Percentiles rank a stretch among this genome's conserved stretches.
These are phyloP conservation scores for Trifolium pratense DNA, from an alignment of 306 rosid genomes.

Conservation along the genomic window DNA sequence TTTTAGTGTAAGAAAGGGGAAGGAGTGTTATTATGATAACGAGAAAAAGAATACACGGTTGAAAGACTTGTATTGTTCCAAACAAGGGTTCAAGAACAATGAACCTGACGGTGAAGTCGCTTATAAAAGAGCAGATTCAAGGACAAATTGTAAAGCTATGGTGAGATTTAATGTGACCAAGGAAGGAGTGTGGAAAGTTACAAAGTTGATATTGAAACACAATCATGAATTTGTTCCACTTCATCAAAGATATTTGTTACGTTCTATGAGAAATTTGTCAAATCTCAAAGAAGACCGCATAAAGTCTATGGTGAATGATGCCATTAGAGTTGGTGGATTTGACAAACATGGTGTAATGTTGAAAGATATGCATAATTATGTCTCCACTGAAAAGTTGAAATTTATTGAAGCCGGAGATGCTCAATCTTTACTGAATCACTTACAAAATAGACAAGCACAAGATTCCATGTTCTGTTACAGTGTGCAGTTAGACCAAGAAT, in stretches of 20 bases:
- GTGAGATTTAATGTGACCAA: constrained; percentile 11
- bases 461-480: not conserved
- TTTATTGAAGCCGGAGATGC: not conserved
- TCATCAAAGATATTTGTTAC: not conserved
- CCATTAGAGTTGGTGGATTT: not conserved
- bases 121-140: not conserved
- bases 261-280: constrained; percentile 1
- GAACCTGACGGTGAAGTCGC: not conserved
- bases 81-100: constrained; percentile 6
- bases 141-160: not conserved
- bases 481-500: not conserved
- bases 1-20: too few relatives aligned
- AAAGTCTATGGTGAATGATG: constrained; percentile 1
- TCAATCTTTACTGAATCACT: not conserved
- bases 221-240: not conserved
- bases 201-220: not conserved
- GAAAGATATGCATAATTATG: constrained; percentile 9
- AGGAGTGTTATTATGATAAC: not conserved
- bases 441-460: not conserved
- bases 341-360: not conserved
- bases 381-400: not conserved
- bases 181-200: not conserved
- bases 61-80: not conserved
- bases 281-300: not conserved
- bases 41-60: not conserved